Conservation (phyloP, 208 protist genomes). For the Trichomonas vaginalis region DNA sequence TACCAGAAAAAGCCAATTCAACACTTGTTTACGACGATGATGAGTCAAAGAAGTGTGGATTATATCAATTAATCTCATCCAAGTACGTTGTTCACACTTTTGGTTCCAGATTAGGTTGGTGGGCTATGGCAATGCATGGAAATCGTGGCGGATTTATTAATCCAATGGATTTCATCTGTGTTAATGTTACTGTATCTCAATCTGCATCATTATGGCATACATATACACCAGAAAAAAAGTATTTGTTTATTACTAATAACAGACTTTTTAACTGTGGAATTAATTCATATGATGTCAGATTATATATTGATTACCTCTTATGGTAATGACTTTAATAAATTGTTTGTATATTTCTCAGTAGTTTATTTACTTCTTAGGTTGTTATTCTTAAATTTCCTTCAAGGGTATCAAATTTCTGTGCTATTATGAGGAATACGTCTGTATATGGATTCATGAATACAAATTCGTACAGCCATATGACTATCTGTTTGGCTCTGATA, state of each 20-base stretch:
- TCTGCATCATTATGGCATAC: neutral
- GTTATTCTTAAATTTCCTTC: too few relatives aligned
- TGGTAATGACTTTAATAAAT: neutral
- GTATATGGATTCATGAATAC: too few relatives aligned
- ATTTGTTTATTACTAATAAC: neutral
- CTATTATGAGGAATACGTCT: too few relatives aligned
- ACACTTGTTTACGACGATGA: neutral
- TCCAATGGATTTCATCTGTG: neutral
- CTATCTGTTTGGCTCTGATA: too few relatives aligned
- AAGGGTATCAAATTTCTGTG: too few relatives aligned
- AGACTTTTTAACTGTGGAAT: neutral
- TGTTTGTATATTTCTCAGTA: too few relatives aligned
- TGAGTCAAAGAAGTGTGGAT: neutral
- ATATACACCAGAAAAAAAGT: neutral
- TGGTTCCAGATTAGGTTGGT: neutral
- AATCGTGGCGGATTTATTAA: neutral
- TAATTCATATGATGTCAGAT: neutral
- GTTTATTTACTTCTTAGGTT: too few relatives aligned
- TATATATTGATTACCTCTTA: neutral
- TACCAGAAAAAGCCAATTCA: neutral
- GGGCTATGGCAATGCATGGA: neutral
- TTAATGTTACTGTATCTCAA: neutral
- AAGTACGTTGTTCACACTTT: neutral
- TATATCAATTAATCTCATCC: neutral
- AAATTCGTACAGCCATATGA: too few relatives aligned